Evolutionary conservation across 2,329 filamentous ascomycete genomes (phyloP), one percentile per base, ranked within the genome.

Genomic region (Aspergillus neoniger): DNA sequence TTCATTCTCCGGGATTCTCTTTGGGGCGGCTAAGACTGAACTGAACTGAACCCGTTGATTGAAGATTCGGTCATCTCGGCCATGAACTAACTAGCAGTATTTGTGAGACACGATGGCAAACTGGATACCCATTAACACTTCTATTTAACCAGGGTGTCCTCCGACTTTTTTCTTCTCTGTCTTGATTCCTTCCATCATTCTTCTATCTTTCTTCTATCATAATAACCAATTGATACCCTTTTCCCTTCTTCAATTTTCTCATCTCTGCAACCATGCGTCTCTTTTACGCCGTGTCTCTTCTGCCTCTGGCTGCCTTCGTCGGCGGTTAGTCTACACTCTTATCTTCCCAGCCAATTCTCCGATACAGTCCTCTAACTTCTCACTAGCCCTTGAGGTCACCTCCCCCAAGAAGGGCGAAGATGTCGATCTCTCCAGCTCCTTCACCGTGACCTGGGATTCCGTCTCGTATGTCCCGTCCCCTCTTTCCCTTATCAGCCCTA

Each of bases 371-470:
- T 62, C 41, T 44, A 30, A 36, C 39, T 12, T n/a, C 6, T 9
- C 30, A 2, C 12, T 14, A 77, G 76, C 75, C 53, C 64, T 78
- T 44, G 59, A 64, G 8, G 69, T 79, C 58, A 77, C 73, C 23
- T 69, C 70, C 38, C 77, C 77, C 25, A 64, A 65, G 53, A 68
- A 72, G 60, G 68, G 68, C 54, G 68, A 64, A 7, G 61, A 69
- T 9, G 60, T 77, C 60, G 72, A 77, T 55, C 61, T 77, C 15
- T 72, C 70, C 51, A 60, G 60, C 36, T 70, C 69, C 36, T 72
- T 77, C 61, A 69, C 70, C n/a, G 71, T 80, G 58, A 74, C 74
- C 58, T 80, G 78, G 78, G 67, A 62, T 28, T 72, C 66, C 14
- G 76, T 79, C 53, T 58, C 67, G 74, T 76, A 65, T 59, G 70